Evolutionary conservation across 1,139 yeast genomes (phyloP), one percentile per base, ranked within the genome.

Genomic region (Scheffersomyces quercinus): DNA sequence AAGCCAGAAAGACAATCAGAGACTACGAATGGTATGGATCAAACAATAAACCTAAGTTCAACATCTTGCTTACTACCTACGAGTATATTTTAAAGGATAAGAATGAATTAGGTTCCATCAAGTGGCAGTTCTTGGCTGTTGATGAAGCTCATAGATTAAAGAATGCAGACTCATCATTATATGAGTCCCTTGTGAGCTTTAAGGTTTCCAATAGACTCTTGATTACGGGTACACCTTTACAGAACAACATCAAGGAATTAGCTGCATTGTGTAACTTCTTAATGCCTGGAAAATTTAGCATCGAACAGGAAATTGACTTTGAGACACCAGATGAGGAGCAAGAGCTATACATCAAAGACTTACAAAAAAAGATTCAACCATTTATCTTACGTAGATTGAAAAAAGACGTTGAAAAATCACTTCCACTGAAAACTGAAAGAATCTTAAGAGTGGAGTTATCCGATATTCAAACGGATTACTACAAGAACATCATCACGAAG

Each of bases 71-170:
- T 54, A 93, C 99, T 2, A 95, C 99, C 3, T 93, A 93, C 61
- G 99, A 93, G 68, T 95, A 93, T 60, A 90, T 95, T 50, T 76
- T 93, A 60, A 93, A 93, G 59, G 99, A 93, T 63, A 75, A 90
- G 42, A 54, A 71, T 24, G 95, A 88, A 52, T 75, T 93, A 44
- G 96, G 97, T 3, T 63, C 81, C 20, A 79, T 95, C 46, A 87
- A 81, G 62, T 93, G 99, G 99, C 98, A 93, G 62, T 95, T 87
- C 59, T 68, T 95, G 57, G 99, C 99, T 2, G 98, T 95, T 33
- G 99, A 95, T 65, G 99, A 95, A 68, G 99, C 99, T 3, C 99
- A 95, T 68, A 79, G 99, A 59, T 76, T 95, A 59, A 95, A 95
- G 56, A 95, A 95, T 60, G 88, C 96, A 0, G 98, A 91, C 62